These are phyloP conservation scores for Neonectria ditissima DNA, from an alignment of 2,329 filamentous ascomycete species.

Conservation along the genomic window DNA sequence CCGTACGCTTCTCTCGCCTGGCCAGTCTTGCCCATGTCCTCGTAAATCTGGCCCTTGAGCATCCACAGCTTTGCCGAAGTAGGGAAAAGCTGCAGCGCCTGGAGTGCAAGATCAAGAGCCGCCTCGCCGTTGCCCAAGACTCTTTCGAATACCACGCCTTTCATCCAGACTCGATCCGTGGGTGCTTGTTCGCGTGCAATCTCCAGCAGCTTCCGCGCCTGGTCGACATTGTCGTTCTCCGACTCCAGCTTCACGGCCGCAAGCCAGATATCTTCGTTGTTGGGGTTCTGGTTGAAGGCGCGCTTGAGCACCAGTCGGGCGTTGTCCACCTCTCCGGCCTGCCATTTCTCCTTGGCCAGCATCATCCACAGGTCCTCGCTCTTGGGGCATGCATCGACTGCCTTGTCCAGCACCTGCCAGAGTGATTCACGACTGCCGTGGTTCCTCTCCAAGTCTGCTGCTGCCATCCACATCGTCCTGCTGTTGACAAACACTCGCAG, in stretches of 20 bases:
- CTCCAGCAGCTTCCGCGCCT: constrained; percentile 83
- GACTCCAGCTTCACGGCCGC: constrained; percentile 96
- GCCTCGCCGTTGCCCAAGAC: constrained; percentile 83
- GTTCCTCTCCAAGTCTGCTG: constrained; percentile 89
- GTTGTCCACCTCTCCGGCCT: constrained; percentile 86
- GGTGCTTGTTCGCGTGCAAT: constrained; percentile 89
- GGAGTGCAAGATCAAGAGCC: constrained; percentile 87
- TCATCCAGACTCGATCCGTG: constrained; percentile 97
- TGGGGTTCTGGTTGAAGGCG: constrained; percentile 94
- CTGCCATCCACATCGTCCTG: constrained; percentile 89
- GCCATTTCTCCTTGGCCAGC: constrained; percentile 94
- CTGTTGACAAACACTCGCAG: constrained; percentile 90
- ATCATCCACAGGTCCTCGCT: constrained; percentile 96
- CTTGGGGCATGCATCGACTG: constrained; percentile 91
- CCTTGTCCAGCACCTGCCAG: constrained; percentile 89
- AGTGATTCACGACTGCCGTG: constrained; percentile 87
- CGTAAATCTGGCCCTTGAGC: constrained; percentile 99
- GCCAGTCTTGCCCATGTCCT: constrained; percentile 80
- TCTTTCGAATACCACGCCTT: constrained; percentile 92
- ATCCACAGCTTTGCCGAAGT: constrained; percentile 92
- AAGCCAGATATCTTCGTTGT: constrained; percentile 98
- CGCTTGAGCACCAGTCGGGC: constrained; percentile 86
- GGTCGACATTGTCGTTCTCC: constrained; percentile 83
- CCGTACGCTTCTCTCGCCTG: constrained; percentile 92
- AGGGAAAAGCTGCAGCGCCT: constrained; percentile 89